Evolutionary conservation across 2,329 filamentous ascomycete species (phyloP), one percentile per base, ranked within the genome.

Genomic region (Xylaria sp.): DNA sequence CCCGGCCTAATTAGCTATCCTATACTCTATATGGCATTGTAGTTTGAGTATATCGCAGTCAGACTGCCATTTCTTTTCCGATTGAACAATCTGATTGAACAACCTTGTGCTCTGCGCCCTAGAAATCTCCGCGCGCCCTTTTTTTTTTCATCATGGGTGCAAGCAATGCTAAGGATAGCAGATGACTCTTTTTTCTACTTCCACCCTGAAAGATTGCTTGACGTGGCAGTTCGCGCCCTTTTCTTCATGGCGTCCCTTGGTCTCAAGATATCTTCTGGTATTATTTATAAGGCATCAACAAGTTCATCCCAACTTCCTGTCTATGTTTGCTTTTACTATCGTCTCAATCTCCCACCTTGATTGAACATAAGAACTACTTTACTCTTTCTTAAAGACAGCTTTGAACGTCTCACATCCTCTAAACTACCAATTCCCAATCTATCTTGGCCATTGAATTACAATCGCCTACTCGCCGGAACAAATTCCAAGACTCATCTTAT

Each of bases 121-220:
- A 69, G 21, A 40, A 21, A 5, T n/a, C 35, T n/a, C n/a, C 13
- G 29, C 18, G 21, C 23, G 42, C 54, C 54, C 54, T 48, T 60
- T 63, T 25, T 21, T 35, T 13, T n/a, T 35, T 4, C 8, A 35
- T 35, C 23, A 54, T 59, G 40, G 40, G 37, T 63, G 47, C 63
- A 51, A 51, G 42, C 60, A n/a, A 25, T 50, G 16, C 27, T 40
- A 5, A 50, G 27, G 25, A 25, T 54, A 59, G 25, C 60, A 59
- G 40, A 65, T 70, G 65, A 70, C 60, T 68, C 63, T 65, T 60
- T 44, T 67, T 68, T 68, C 57, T 68, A 58, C 60, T 64, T 67
- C 27, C 62, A 62, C 51, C 59, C 55, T 51, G 35, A 58, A 29
- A 5, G 29, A 35, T 25, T 44, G 35, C n/a, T 69, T 68, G 65